Conservation (phyloP, 73 alveolate genomes). For the Paramecium sonneborni region DNA sequence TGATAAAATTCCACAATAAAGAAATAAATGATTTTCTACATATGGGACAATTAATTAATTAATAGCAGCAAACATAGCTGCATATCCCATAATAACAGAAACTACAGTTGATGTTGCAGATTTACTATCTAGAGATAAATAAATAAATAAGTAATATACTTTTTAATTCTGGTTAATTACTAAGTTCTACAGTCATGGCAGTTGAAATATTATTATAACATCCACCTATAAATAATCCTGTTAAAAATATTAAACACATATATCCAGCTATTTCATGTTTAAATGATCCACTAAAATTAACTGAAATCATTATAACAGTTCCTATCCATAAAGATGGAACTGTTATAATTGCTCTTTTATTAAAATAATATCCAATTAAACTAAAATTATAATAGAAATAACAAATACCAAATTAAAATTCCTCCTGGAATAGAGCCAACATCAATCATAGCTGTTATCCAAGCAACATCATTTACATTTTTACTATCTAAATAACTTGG, state of each 20-base stretch:
- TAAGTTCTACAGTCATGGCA: not conserved
- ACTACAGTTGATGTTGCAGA: not conserved
- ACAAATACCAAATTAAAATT: not conserved
- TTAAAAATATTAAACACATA: not conserved
- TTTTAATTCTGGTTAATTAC: not conserved
- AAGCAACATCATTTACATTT: not conserved
- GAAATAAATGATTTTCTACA: not conserved
- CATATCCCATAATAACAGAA: slow-evolving; percentile 2
- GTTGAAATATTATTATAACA: not conserved
- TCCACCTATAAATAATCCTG: slow-evolving; percentile 15
- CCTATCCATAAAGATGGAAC: slow-evolving; percentile 15
- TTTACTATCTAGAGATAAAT: not conserved
- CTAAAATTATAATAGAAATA: not conserved
- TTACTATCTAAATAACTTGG: not conserved
- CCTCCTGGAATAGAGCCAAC: slow-evolving; percentile 19
- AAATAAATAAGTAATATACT: no score
- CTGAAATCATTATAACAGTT: not conserved
- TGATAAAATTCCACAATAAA: not conserved
- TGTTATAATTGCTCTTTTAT: not conserved
- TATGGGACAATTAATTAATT: not conserved
- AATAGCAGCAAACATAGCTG: not conserved
- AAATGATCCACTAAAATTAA: not conserved
- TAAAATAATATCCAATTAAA: not conserved
- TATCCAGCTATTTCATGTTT: not conserved
- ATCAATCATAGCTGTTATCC: not conserved